Evolutionary conservation across 768 basidiomycete genomes (phyloP).

Genomic region (Suillus variegatus): DNA sequence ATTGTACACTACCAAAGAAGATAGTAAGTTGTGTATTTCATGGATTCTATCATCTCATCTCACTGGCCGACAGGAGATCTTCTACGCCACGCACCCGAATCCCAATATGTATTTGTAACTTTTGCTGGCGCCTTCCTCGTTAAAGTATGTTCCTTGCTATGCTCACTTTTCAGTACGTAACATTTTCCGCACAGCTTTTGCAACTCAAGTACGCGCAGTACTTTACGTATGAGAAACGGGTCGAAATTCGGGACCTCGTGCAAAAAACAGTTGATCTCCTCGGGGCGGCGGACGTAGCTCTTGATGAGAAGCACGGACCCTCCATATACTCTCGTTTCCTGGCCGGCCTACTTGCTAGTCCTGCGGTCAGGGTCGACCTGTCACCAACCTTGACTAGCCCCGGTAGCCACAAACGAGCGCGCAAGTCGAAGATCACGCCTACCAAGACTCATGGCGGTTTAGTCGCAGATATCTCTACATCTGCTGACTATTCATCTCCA

Average conservation of each 20-base stretch:
- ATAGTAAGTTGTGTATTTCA: constrained; percentile 41
- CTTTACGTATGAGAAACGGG: constrained; percentile 57
- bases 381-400: not conserved
- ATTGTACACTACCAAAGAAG: constrained; percentile 50
- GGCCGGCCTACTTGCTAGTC: constrained; percentile 61
- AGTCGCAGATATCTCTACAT: constrained; percentile 15
- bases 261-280: constrained; percentile 69
- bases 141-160: constrained; percentile 49
- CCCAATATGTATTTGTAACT: constrained; percentile 76
- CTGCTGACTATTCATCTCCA: constrained; percentile 40
- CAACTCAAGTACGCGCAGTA: constrained; percentile 72
- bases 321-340: constrained; percentile 82
- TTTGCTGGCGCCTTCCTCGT: constrained; percentile 84
- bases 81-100: constrained; percentile 75
- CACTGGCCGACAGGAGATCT: constrained; percentile 43
- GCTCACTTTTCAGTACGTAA: not conserved
- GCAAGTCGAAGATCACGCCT: not conserved
- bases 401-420: not conserved
- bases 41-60: not conserved
- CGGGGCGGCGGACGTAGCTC: constrained; percentile 65
- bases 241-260: constrained; percentile 63
- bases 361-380: not conserved
- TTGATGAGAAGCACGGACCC: constrained; percentile 82
- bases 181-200: constrained; percentile 49
- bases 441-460: not conserved